Conservation (phyloP, 192 early-diverging fungal species). For the Umbelopsis vinacea region DNA sequence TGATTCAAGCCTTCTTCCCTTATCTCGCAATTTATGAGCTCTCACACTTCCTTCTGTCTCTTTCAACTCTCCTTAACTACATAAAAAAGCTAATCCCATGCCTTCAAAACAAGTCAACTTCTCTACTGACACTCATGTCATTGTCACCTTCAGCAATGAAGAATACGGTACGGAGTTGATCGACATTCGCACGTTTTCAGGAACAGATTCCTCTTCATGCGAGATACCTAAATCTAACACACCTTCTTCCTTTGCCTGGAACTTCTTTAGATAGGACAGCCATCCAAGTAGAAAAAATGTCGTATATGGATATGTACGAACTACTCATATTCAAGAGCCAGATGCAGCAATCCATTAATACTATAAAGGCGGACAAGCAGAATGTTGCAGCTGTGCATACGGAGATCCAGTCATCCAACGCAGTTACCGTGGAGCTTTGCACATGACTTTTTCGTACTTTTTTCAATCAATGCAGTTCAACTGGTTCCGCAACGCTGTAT, state of each 20-base stretch:
- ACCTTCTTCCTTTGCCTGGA: not conserved
- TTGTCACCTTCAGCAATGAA: slow-evolving; percentile 11
- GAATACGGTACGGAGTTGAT: slow-evolving; percentile 8
- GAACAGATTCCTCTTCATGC: not conserved
- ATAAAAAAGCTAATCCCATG: not conserved
- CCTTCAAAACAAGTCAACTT: slow-evolving; percentile 14
- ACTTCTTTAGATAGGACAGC: not conserved
- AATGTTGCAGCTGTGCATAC: not conserved
- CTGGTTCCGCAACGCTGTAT: not conserved
- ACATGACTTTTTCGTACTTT: not conserved
- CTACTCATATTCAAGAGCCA: slow-evolving; percentile 19
- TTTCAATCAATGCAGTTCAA: not conserved
- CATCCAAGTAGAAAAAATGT: slow-evolving; percentile 21
- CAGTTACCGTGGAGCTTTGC: slow-evolving; percentile 4
- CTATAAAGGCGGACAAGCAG: not conserved
- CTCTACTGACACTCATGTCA: slow-evolving; percentile 14
- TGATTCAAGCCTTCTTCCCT: slow-evolving; percentile 21
- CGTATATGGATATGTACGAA: slow-evolving; percentile 18
- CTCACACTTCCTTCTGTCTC: not conserved
- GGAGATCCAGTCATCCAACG: slow-evolving; percentile 2
- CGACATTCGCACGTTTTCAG: not conserved
- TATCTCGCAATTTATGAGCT: slow-evolving; percentile 14
- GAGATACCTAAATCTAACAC: not conserved
- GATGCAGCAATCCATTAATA: slow-evolving; percentile 10
- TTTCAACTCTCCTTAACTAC: slow-evolving; percentile 1